phyloP scores from a whole-genome alignment of 306 rosid genomes.

The Gastrolobium bilobum region DNA sequence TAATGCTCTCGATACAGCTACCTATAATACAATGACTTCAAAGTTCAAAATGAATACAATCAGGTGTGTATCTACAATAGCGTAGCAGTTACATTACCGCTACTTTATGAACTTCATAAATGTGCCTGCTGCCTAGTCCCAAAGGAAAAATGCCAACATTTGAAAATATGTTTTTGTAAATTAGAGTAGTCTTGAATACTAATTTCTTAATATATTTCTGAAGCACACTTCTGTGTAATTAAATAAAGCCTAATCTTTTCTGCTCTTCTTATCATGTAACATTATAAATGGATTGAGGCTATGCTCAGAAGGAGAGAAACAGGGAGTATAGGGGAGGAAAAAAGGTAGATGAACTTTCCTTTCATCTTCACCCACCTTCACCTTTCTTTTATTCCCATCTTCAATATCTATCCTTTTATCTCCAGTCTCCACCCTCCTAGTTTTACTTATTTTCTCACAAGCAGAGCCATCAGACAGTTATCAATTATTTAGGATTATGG shows the following conservation, averaged over 20 bases:
- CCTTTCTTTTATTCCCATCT: not conserved
- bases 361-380: not conserved
- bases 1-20: constrained; percentile 88
- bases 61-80: constrained; percentile 48
- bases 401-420: too few species aligned
- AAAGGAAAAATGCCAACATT: constrained; percentile 1
- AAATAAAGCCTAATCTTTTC: not conserved
- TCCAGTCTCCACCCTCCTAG: not conserved
- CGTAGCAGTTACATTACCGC: constrained; percentile 9
- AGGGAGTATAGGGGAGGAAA: not conserved
- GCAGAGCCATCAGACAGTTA: not conserved
- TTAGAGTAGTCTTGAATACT: constrained; percentile 26
- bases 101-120: constrained; percentile 27
- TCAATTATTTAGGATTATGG: not conserved
- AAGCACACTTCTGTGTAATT: not conserved
- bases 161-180: constrained; percentile 7
- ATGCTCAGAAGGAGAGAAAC: not conserved
- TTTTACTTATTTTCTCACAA: constrained; percentile 20
- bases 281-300: constrained; percentile 8
- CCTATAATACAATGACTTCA: constrained; percentile 69
- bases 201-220: constrained; percentile 1
- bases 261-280: not conserved
- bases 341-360: not conserved
- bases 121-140: constrained; percentile 4
- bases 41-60: constrained; percentile 56